Evolutionary conservation across 2,329 filamentous ascomycete genomes (phyloP), one percentile per base, ranked within the genome.

Genomic region (Colletotrichum somersetense): DNA sequence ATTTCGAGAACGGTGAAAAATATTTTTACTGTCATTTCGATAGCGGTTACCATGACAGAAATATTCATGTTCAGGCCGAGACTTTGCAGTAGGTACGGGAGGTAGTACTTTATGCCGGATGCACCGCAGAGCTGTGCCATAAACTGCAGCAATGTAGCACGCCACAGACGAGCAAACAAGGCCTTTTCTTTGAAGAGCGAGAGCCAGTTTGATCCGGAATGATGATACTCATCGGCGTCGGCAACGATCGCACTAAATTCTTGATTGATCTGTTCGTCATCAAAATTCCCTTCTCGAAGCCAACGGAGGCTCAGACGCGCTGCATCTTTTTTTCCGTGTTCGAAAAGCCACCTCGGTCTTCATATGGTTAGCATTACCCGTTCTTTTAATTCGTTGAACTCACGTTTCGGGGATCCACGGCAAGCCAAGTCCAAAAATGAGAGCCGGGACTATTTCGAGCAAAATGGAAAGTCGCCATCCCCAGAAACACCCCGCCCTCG

Each of bases 111-210:
- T 82, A 90, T 89, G 3, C 87, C 87, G 0, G 87, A 87, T 18
- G 87, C 87, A 26, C 88, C 88, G 74, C 87, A 89, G 85, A 89
- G 87, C 74, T 89, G 87, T 0, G 87, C 86, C 85, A 90, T 87
- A 78, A 90, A 89, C 76, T 89, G 88, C 6, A 90, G 81, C 1
- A 89, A 79, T 0, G 86, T 83, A 1, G 87, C 87, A 23, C 88
- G 83, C 89, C 88, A 90, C 18, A 90, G 80, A 0, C 88, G 83
- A 18, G 84, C 81, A 75, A 86, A 86, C 1, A 90, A 79, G 16
- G 82, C 79, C 18, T 80, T 78, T 40, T 88, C 80, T 5, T 81
- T 83, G 77, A 90, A 87, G 0, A 90, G 81, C 10, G 82, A 82
- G n/a, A 80, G 81, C 84, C 83, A 85, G 46, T 74, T 81, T 62